Base-by-base conservation (phyloP, 371 early-diverging fungal species). In the Mortierella sp. region DNA sequence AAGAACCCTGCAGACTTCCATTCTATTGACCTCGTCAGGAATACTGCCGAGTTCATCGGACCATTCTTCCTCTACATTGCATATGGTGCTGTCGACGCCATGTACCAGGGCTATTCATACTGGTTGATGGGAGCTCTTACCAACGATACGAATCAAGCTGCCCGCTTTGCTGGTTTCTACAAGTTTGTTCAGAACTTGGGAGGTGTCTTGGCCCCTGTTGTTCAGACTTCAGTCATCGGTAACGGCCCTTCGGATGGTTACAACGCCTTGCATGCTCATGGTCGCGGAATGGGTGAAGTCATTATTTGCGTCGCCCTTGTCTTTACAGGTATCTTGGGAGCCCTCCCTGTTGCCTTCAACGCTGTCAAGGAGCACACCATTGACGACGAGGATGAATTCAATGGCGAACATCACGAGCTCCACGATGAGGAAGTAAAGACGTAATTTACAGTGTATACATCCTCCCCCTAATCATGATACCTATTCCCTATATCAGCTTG, bases 101-200 rank as follows among this genome's bases (percentile, higher is more conserved):
- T 93, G 68, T 91, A 89, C 78, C 94, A 94, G 84, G 86, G 88
- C 37, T 90, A 89, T 73, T 86, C 90, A 49, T 93, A 94, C 87
- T 94, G 94, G 94, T 72, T 94, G 37, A 93, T 94, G 87, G 94
- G 94, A 14, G 89, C 94, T 51, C 87, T 93, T 64, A 87, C 92
- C 39, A 93, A 93, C 81, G 92, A 95, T 57, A 87, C 90, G 72
- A 77, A 86, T 68, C 70, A 87, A 39, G 86, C 94, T 32, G 88
- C 95, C 52, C 88, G 92, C 37, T 94, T 91, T 74, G 91, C 93
- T 24, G 96, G 83, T 64, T 81, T 81, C 77, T 81, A 76, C 77
- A 81, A 81, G 68, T 76, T 76, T n/a, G 58, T 81, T 68, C 83
- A 81, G 64, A 76, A 76, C 68, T 73, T 81, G 67, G 83, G 83